Evolutionary conservation across 495 filamentous ascomycete genomes (phyloP), one percentile per base, ranked within the genome.

Genomic region (Pyronema domesticum): DNA sequence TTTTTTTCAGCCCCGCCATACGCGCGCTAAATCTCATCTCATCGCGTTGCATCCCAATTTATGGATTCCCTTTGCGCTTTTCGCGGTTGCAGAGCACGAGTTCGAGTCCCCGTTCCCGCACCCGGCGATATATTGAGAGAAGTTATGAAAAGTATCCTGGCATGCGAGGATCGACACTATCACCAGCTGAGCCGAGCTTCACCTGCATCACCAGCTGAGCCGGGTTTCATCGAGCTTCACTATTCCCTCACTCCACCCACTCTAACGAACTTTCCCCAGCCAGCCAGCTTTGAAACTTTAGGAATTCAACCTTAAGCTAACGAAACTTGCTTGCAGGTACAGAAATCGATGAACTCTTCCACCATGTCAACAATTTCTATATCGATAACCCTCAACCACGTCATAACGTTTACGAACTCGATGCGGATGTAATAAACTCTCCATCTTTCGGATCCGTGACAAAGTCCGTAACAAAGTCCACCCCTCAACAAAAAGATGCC

Each of bases 291-390:
- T n/a, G n/a, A n/a, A n/a, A n/a, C n/a, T n/a, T n/a, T n/a, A 30
- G 23, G 23, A 30, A 30, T 30, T 30, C 5, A 30, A 30, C 23
- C 23, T 1, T 1, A 43, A 43, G 39, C 39, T 43, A 43, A 43
- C 39, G 6, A 17, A 1, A 1, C 3, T 6, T 6, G 39, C 1
- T 51, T 15, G n/a, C 23, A 65, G 63, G 63, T 33, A 65, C 63
- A 50, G 58, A 52, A 14, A 61, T 65, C 39, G 60, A 57, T 15
- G 55, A 59, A 14, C 46, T 65, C 4, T 65, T 65, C 54, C 45
- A 57, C n/a, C 62, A 65, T 57, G 63, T 65, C 43, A 58, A 57
- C 39, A 54, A 65, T 40, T 65, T 65, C 58, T 65, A 65, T 44
- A 47, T 54, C 37, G 59, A 65, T 23, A 64, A 57, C 14, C 58